Conservation (phyloP, 257 asterid species). For the Forsythia viridissima region DNA sequence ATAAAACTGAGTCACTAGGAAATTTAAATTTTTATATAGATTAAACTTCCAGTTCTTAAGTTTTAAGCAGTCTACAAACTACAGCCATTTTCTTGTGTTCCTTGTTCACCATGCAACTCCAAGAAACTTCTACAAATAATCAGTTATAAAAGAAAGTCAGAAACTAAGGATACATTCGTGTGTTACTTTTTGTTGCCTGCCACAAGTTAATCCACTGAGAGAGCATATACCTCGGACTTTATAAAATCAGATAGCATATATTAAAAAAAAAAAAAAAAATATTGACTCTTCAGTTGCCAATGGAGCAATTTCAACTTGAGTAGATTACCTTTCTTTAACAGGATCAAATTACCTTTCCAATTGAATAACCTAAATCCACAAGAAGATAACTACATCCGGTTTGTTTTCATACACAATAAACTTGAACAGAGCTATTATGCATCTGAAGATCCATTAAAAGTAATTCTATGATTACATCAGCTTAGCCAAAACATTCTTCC, state of each 20-base stretch:
- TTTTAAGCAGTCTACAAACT: constrained; percentile 2
- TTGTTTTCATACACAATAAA: not conserved
- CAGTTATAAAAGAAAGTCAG: not conserved
- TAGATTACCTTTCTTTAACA: not conserved
- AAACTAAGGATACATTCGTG: not conserved
- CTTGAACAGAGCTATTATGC: not conserved
- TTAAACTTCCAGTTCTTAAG: not conserved
- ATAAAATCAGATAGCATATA: not conserved
- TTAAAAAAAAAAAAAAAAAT: not conserved
- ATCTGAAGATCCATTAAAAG: not conserved
- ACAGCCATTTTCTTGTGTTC: not conserved
- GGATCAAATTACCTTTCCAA: not conserved
- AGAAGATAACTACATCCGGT: constrained; percentile 7
- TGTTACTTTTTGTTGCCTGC: constrained; percentile 11
- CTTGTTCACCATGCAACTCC: not conserved
- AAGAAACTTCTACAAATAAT: not conserved
- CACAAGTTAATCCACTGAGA: constrained; percentile 5
- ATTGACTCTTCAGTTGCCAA: not conserved
- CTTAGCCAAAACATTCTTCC: constrained; percentile 2
- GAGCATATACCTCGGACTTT: not conserved
- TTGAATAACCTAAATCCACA: not conserved
- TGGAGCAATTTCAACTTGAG: not conserved
- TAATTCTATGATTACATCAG: not conserved
- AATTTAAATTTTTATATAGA: not conserved
- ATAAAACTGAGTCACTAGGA: constrained; percentile 15